Conservation (phyloP, 768 basidiomycete species). For the Filobasidium floriforme region DNA sequence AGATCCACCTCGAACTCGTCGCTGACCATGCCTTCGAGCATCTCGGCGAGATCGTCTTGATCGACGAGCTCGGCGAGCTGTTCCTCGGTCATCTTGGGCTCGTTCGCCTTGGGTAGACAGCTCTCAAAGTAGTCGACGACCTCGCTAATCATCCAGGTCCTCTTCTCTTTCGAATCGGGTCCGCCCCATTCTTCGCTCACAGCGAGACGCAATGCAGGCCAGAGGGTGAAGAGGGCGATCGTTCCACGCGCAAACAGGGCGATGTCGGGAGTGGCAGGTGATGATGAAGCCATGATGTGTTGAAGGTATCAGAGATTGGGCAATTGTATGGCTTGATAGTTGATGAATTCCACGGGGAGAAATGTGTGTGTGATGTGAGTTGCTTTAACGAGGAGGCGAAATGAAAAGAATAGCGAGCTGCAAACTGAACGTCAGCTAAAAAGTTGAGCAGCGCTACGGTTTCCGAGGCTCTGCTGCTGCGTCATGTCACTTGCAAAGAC, state of each 20-base stretch:
- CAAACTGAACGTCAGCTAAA: no score
- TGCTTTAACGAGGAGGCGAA: no score
- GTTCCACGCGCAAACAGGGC: constrained; percentile 74
- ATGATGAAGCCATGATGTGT: neutral
- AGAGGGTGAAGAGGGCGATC: constrained; percentile 69
- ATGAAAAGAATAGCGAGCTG: no score
- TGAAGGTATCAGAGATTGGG: neutral
- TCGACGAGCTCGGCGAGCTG: constrained; percentile 49
- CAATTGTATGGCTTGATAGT: neutral
- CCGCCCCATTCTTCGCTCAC: constrained; percentile 84
- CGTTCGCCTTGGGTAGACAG: constrained; percentile 1
- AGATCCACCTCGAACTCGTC: constrained; percentile 80
- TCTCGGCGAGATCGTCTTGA: constrained; percentile 68
- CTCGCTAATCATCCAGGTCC: constrained; percentile 69
- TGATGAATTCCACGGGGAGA: neutral
- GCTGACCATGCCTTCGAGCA: constrained; percentile 70
- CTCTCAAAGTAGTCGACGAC: constrained; percentile 47
- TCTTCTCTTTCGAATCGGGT: constrained; percentile 60
- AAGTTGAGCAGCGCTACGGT: no score
- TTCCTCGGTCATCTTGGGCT: neutral
- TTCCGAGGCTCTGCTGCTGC: no score
- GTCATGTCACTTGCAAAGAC: no score
- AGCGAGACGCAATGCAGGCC: constrained; percentile 80
- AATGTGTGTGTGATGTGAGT: no score
- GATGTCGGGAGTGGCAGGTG: constrained; percentile 9